Evolutionary conservation across 768 basidiomycete species (phyloP).

Genomic region (Fomitopsis serialis): DNA sequence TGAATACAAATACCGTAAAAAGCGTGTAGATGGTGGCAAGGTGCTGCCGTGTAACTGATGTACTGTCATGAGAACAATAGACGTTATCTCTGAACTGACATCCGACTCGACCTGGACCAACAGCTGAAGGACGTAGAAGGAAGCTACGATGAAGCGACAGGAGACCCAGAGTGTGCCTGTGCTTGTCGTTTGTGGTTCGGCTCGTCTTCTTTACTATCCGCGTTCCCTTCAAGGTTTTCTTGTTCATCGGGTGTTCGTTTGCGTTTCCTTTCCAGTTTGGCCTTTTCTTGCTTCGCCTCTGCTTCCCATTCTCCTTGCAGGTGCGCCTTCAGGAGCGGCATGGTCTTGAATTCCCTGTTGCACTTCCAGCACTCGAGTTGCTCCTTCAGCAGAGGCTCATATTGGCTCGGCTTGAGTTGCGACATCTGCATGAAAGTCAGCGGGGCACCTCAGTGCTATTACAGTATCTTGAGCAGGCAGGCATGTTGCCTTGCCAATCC

Average conservation of each 20-base stretch:
- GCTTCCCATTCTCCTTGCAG: conserved; percentile 70
- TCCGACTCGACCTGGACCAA: too few species aligned
- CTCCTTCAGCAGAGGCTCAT: conserved; percentile 65
- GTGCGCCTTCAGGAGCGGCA: conserved; percentile 72
- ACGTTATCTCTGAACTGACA: too few species aligned
- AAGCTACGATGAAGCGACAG: too few species aligned
- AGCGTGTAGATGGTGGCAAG: too few species aligned
- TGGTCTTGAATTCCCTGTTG: conserved; percentile 53
- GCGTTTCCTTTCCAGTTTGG: conserved; percentile 16
- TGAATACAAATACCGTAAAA: too few species aligned
- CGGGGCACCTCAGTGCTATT: not conserved
- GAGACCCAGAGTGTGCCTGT: too few species aligned
- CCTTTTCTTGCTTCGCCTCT: conserved; percentile 36
- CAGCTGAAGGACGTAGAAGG: too few species aligned
- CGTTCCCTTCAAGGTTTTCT: not conserved
- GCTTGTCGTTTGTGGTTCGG: not conserved
- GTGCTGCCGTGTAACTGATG: too few species aligned
- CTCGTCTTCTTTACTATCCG: too few species aligned
- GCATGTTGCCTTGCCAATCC: too few species aligned
- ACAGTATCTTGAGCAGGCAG: too few species aligned
- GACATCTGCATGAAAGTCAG: conserved; percentile 39
- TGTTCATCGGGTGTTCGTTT: not conserved
- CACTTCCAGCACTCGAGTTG: conserved; percentile 70
- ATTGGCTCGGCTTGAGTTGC: conserved; percentile 42
- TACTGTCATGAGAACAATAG: too few species aligned